Evolutionary conservation across 202 grass and related monocot species (phyloP).

Genomic region (Eragrostis tef): DNA sequence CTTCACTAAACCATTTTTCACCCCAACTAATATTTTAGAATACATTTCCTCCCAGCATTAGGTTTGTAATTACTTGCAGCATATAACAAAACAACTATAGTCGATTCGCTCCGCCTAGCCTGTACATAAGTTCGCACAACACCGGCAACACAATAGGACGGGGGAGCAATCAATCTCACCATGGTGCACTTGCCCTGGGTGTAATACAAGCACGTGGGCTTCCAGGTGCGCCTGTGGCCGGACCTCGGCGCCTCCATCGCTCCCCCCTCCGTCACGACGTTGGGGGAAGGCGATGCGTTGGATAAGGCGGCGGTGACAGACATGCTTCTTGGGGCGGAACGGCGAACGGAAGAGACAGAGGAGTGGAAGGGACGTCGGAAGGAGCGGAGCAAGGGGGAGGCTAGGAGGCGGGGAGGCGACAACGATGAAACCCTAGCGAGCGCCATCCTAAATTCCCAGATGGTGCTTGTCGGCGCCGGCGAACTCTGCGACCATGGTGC

Average conservation of each 20-base stretch:
- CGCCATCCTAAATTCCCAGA: constrained; percentile 40
- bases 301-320: constrained; percentile 41
- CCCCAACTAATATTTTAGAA: background rate
- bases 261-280: constrained; percentile 6
- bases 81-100: background rate
- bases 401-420: constrained; percentile 8
- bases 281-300: background rate
- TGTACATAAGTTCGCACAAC: background rate
- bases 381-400: constrained; percentile 40
- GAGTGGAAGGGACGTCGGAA: constrained; percentile 45
- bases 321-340: constrained; percentile 11
- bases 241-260: constrained; percentile 28
- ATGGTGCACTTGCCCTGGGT: constrained; percentile 85
- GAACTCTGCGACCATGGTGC: background rate
- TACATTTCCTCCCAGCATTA: constrained; percentile 5
- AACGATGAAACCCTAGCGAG: constrained; percentile 56
- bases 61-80: background rate
- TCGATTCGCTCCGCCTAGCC: background rate
- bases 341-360: background rate
- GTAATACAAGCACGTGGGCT: constrained; percentile 83
- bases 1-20: constrained; percentile 1
- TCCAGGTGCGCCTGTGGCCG: constrained; percentile 55
- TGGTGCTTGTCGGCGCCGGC: background rate
- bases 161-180: constrained; percentile 53
- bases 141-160: background rate